phyloP scores from a whole-genome alignment of 352 stramenopile species.

The Phytophthora sansomeana region DNA sequence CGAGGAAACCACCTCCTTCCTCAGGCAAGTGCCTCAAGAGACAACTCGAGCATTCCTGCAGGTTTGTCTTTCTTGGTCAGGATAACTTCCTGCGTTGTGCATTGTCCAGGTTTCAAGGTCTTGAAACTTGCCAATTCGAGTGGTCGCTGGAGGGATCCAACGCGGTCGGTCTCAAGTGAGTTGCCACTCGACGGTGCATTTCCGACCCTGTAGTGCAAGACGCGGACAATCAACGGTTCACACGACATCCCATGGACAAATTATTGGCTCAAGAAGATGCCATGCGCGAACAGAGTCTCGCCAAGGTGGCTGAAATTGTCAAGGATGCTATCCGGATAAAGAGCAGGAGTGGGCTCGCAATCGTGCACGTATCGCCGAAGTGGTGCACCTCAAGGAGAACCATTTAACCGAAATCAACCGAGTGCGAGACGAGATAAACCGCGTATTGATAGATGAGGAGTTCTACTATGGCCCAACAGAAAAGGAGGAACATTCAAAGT shows the following conservation, averaged over 20 bases:
- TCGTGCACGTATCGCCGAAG: constrained; percentile 71
- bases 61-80: constrained; percentile 10
- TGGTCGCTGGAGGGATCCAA: too few species aligned
- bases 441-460: constrained; percentile 81
- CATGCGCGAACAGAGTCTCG: constrained; percentile 82
- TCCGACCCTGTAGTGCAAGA: too few species aligned
- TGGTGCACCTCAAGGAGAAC: constrained; percentile 81
- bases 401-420: constrained; percentile 65
- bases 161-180: too few species aligned
- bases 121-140: neutral
- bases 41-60: constrained; percentile 6
- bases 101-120: neutral
- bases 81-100: neutral
- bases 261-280: constrained; percentile 87
- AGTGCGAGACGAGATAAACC: constrained; percentile 79
- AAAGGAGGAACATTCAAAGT: too few species aligned
- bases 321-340: constrained; percentile 64
- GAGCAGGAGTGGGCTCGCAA: constrained; percentile 82
- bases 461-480: too few species aligned
- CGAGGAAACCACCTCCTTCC: neutral
- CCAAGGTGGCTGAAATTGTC: constrained; percentile 72
- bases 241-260: constrained; percentile 93
- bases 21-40: constrained; percentile 7
- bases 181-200: too few species aligned
- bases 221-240: constrained; percentile 92